Conservation (phyloP, 768 basidiomycete species). For the Lactarius indigo region DNA sequence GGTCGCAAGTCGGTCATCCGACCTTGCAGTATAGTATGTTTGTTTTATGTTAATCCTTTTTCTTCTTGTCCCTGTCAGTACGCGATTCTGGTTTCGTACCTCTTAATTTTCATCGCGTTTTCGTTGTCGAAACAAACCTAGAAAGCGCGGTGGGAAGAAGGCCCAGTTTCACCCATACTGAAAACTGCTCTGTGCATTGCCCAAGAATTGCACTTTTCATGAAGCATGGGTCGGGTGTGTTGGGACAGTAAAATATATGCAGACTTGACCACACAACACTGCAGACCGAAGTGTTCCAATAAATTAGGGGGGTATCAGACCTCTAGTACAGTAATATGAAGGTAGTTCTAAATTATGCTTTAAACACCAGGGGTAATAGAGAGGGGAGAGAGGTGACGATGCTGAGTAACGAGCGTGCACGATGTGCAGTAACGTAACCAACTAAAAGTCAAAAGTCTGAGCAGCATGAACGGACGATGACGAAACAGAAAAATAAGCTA, state of each 20-base stretch:
- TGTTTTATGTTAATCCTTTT: no score
- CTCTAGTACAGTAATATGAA: conserved; percentile 23
- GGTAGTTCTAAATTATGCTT: not conserved
- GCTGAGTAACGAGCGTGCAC: not conserved
- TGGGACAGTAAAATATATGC: no score
- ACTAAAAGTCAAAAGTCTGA: not conserved
- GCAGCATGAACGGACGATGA: not conserved
- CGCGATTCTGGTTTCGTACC: no score
- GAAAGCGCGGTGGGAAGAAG: not conserved
- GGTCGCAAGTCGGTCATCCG: no score
- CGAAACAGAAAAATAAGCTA: not conserved
- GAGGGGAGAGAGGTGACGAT: not conserved
- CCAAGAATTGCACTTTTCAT: no score
- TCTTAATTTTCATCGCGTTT: no score
- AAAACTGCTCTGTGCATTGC: no score
- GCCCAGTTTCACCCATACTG: no score
- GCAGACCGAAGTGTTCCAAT: not conserved
- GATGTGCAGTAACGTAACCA: not conserved
- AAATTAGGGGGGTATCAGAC: conserved; percentile 3
- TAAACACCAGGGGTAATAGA: not conserved
- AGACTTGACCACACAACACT: not conserved
- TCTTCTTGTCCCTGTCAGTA: no score
- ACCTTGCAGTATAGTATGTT: no score
- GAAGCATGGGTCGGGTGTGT: no score
- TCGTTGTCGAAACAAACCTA: no score